These are phyloP conservation scores for Tolypocladium paradoxum DNA, from an alignment of 2,329 filamentous ascomycete genomes.

Conservation along the genomic window DNA sequence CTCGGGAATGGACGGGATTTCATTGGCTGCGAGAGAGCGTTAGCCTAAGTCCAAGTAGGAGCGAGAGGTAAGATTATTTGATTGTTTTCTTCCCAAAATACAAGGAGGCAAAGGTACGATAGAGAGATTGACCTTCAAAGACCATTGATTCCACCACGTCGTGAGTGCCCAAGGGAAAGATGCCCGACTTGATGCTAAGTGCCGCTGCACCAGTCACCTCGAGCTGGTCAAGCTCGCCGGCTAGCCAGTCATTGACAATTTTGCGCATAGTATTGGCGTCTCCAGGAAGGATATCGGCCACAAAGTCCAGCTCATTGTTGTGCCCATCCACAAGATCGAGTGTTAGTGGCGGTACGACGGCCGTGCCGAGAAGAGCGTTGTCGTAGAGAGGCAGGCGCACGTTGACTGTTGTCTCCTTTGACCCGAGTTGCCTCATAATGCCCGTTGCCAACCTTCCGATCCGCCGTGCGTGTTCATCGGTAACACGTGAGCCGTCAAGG, in stretches of 20 bases:
- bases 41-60: slow-evolving; percentile 14
- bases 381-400: slow-evolving; percentile 78
- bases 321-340: slow-evolving; percentile 70
- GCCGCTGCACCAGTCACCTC: slow-evolving; percentile 63
- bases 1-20: slow-evolving; percentile 67
- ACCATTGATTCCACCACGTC: slow-evolving; percentile 61
- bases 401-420: slow-evolving; percentile 57
- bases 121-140: slow-evolving; percentile 74
- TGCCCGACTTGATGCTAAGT: slow-evolving; percentile 65
- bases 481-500: slow-evolving; percentile 68
- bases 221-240: slow-evolving; percentile 62
- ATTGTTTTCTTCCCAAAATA: slow-evolving; percentile 50
- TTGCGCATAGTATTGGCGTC: slow-evolving; percentile 65
- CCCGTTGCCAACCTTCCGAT: slow-evolving; percentile 71
- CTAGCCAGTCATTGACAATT: slow-evolving; percentile 81
- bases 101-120: slow-evolving; percentile 48
- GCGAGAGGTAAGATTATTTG: slow-evolving; percentile 14
- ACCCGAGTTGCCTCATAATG: slow-evolving; percentile 68
- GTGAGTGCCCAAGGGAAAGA: slow-evolving; percentile 71
- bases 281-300: slow-evolving; percentile 66
- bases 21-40: slow-evolving; percentile 39
- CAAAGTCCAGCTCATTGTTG: slow-evolving; percentile 66
- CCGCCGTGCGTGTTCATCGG: slow-evolving; percentile 58
- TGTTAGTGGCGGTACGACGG: slow-evolving; percentile 62
- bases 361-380: slow-evolving; percentile 66